Evolutionary conservation across 2,329 filamentous ascomycete genomes (phyloP).

Genomic region (Sclerotinia trifoliorum): DNA sequence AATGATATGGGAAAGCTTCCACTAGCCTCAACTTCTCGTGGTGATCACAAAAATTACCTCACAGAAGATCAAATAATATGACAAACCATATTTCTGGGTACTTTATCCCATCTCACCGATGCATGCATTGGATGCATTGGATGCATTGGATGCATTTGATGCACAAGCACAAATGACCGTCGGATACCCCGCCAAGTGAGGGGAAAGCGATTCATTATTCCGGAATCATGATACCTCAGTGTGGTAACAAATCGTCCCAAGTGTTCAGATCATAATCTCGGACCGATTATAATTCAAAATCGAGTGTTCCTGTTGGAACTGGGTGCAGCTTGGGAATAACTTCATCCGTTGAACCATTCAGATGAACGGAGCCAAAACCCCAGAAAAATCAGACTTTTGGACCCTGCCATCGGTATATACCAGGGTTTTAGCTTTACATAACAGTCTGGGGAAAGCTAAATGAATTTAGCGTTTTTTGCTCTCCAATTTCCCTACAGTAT

Average conservation of each 20-base stretch:
- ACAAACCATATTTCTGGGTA: neutral
- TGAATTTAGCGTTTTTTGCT: neutral
- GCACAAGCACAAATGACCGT: constrained; percentile 18
- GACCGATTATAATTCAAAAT: constrained; percentile 20
- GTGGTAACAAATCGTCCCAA: neutral
- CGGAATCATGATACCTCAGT: neutral
- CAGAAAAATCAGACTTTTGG: constrained; percentile 1
- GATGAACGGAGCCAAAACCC: neutral
- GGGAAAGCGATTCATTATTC: constrained; percentile 11
- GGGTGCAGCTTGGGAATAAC: constrained; percentile 1
- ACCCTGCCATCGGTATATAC: neutral
- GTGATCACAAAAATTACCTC: neutral
- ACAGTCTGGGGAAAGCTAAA: constrained; percentile 13
- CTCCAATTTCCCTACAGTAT: neutral
- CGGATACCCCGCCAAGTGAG: constrained; percentile 19
- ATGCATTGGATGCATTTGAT: neutral
- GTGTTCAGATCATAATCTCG: constrained; percentile 12
- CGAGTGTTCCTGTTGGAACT: neutral
- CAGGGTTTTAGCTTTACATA: neutral
- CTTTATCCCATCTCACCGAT: neutral
- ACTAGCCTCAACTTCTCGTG: neutral
- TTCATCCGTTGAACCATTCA: neutral
- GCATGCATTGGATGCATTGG: neutral
- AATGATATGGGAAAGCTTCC: neutral
- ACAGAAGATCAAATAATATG: constrained; percentile 1